Base-by-base conservation (phyloP, 2,329 filamentous ascomycete genomes). In the Fonsecaea erecta region DNA sequence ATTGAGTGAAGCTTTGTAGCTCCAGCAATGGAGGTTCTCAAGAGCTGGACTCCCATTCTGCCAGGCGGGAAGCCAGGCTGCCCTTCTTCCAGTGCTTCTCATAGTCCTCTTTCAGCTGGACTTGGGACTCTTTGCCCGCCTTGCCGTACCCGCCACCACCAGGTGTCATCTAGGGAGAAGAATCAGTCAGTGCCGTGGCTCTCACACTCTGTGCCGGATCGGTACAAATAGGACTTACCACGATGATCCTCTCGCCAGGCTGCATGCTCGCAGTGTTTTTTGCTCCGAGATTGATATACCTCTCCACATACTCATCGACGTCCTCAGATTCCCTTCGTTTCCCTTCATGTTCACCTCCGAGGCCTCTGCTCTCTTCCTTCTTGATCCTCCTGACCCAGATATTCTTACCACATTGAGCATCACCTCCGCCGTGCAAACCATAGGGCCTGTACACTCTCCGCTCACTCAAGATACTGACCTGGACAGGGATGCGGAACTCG, bases 391-490 rank as follows among this genome's bases (percentile, higher is more conserved):
- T 83, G 34, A 96, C 88, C 94, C 94, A 98, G 52, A 96, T 81
- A 71, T 98, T 98, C 67, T 93, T 79, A 0, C 94, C 94, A 57
- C 90, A 89, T 71, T 86, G 79, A 0, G 88, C 94, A 67, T 94
- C 90, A 63, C 88, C 89, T 2, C 94, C 94, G 0, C 94, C 94
- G 24, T 88, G 88, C 65, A 97, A 83, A 0, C 94, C 93, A 71
- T 93, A 97, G 0, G 92, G 92, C 59, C 86, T 83, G 68, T 90
- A 88, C 0, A 94, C 90, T 32, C 92, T 80, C 18, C 92, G 77
- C 76, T 96, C 92, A 5, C 87, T 90, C 6, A 96, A 79, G 28
- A 96, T 94, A 1, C 87, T 90, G 14, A 91, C 91, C 76, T 95
- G 90, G 34, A 96, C 86, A 0, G 90, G 89, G 34, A 91, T 88